Percentiles rank a stretch among this genome's conserved stretches.
These are phyloP conservation scores for Fragaria iinumae DNA, from an alignment of 306 rosid genomes.

Conservation along the genomic window DNA sequence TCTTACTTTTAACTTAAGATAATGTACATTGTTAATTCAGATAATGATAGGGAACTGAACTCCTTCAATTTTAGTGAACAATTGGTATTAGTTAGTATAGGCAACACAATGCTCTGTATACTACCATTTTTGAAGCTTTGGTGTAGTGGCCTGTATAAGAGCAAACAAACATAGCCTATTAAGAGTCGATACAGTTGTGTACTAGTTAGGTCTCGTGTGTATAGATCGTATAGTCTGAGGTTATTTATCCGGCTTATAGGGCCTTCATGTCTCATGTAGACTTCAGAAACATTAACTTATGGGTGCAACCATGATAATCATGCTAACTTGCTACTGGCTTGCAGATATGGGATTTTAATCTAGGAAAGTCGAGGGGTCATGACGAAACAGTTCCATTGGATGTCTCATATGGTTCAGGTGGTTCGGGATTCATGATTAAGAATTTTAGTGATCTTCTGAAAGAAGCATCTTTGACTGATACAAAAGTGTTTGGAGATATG, in stretches of 20 bases:
- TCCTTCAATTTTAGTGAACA: not conserved
- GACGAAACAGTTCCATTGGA: slow-evolving; percentile 42
- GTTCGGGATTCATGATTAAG: slow-evolving; percentile 43
- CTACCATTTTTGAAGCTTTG: not conserved
- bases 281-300: not conserved
- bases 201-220: not conserved
- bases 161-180: not conserved
- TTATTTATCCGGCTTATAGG: not conserved
- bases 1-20: not conserved
- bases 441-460: slow-evolving; percentile 43
- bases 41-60: not conserved
- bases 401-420: slow-evolving; percentile 35
- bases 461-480: slow-evolving; percentile 34
- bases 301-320: not conserved
- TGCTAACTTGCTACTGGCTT: slow-evolving; percentile 20
- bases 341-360: slow-evolving; percentile 71
- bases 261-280: not conserved
- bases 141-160: not conserved
- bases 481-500: slow-evolving; percentile 40
- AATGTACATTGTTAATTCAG: not conserved
- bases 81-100: not conserved
- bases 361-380: slow-evolving; percentile 42
- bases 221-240: not conserved
- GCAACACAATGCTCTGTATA: not conserved
- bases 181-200: not conserved